Evolutionary conservation across 1,284 basidiomycete species (phyloP), one percentile per base, ranked within the genome.

Genomic region (Fomitiporia mediterranea): DNA sequence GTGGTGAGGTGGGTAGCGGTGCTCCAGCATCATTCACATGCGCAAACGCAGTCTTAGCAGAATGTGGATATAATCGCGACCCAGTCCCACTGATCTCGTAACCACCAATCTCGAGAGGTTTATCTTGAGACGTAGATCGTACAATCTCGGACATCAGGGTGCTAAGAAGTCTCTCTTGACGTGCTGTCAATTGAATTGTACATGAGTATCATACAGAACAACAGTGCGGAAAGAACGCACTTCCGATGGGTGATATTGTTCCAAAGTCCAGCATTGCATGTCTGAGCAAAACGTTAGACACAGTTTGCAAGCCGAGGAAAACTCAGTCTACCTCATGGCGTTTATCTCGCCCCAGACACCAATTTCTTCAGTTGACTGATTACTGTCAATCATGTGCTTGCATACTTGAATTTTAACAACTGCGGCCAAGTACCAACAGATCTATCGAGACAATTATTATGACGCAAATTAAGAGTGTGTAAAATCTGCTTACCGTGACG

Each of bases 341-440:
- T 91, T 91, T 65, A 91, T 91, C 68, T 91, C 88, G 0, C 86
- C 86, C 89, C 89, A 91, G 9, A 86, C 82, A 0, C 81, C 82
- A 25, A 84, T 80, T 68, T 91, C 89, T 59, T 80, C 73, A 46
- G 79, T 79, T 15, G 74, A 72, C 67, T 91, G 86, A 15, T 83
- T 81, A 37, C 80, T 80, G 65, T 90, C 87, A 60, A 91, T 91
- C 66, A 83, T 86, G 65, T 88, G 83, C 64, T 89, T 90, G 75
- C 89, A 91, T 40, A 89, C 74, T 63, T 91, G 89, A 39, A 91
- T 81, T 65, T 89, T 84, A 7, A 91, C 86, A 3, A 88, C 88
- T 23, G 89, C 89, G 4, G 89, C 89, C 17, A 91, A 79, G 68
- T 91, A 91, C 89, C 89, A 91, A 66, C 89, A 90, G 51, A 91